Evolutionary conservation across 495 filamentous ascomycete genomes (phyloP), one percentile per base, ranked within the genome.

Genomic region (Astrothelium macrocarpum): DNA sequence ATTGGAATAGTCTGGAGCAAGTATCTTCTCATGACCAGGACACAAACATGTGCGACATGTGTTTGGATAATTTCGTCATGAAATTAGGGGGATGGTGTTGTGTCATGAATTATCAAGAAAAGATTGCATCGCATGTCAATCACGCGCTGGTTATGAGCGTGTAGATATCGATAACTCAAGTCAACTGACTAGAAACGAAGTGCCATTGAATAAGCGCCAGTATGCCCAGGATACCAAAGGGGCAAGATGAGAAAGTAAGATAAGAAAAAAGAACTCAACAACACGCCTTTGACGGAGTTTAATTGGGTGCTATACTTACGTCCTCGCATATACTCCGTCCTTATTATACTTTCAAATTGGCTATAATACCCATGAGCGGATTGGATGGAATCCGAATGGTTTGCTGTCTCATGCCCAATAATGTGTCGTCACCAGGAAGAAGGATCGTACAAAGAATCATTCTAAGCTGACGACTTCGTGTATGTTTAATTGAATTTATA

Each of bases 161-260:
- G 45, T 49, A 25, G 16, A 56, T 5, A 56, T 56, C 49, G 49
- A 56, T 56, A 29, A 56, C 0, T 28, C 25, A 26, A 56, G 25
- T 56, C 25, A 29, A 56, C 49, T 56, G 49, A 56, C 49, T 3
- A 56, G 49, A 16, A 29, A 29, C 25, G 29, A 9, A 56, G 0
- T 20, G 11, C 49, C 5, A 56, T 56, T 56, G 23, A 16, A n/a
- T 20, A 11, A 56, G 49, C 7, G 16, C 7, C 49, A 29, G 49
- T 56, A 56, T 56, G 2, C 49, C 49, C 20, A 56, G 49, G 16
- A 28, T 56, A 56, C 49, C 16, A 56, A 56, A 11, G 49, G 49
- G 29, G 49, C 49, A 29, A 56, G 25, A 29, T 56, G 49, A 56
- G 49, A 29, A 56, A 56, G 49, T 16, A 56, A 28, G 49, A 56